Evolutionary conservation across 2,329 filamentous ascomycete genomes (phyloP).

Genomic region (Penicillium sp.): DNA sequence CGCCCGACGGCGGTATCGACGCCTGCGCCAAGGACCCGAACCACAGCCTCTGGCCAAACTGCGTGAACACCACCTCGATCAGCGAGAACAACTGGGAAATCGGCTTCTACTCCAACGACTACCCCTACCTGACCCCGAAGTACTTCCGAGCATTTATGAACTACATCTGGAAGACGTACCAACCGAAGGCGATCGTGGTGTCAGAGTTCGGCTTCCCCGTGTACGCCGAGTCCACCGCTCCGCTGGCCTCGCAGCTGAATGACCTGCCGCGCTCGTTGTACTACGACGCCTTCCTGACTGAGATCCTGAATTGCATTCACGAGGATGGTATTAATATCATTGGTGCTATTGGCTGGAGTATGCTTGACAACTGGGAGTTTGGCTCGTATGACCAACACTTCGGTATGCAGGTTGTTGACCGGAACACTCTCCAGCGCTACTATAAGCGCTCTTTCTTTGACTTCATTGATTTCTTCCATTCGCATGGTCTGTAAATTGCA

Average conservation of each 20-base stretch:
- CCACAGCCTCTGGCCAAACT: constrained; percentile 52
- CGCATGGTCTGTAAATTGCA: too few species aligned
- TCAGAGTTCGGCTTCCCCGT: constrained; percentile 61
- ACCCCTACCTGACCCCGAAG: constrained; percentile 58
- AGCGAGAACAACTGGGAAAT: constrained; percentile 58
- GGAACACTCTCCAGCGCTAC: constrained; percentile 50
- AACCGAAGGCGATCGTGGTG: constrained; percentile 41
- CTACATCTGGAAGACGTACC: constrained; percentile 59
- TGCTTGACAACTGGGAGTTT: constrained; percentile 58
- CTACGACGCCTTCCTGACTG: constrained; percentile 54
- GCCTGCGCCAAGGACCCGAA: constrained; percentile 50
- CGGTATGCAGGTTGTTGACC: constrained; percentile 58
- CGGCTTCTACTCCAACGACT: constrained; percentile 56
- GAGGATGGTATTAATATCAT: constrained; percentile 57
- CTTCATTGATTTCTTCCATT: constrained; percentile 52
- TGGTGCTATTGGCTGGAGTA: constrained; percentile 56
- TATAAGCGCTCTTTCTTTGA: constrained; percentile 63
- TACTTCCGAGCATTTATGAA: constrained; percentile 50
- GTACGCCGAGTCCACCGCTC: constrained; percentile 47
- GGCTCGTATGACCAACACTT: constrained; percentile 52
- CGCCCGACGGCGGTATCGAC: constrained; percentile 47
- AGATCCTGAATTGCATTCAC: constrained; percentile 56
- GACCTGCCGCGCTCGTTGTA: constrained; percentile 56
- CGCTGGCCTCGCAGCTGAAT: constrained; percentile 41
- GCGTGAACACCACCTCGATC: constrained; percentile 49